Evolutionary conservation across 805 yeast genomes (phyloP).

Genomic region (Monosporozyma unispora): DNA sequence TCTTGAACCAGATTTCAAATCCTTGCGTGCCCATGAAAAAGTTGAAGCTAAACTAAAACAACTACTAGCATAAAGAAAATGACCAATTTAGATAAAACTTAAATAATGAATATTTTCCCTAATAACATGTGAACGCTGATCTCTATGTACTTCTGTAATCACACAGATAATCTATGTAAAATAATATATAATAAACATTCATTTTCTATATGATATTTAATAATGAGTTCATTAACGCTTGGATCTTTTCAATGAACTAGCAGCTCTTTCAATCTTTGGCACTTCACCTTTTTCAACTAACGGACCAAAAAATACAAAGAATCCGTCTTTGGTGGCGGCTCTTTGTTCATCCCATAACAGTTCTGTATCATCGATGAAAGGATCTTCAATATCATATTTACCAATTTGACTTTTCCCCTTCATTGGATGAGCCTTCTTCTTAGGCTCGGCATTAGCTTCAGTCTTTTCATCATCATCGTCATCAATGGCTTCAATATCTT

Average conservation of each 20-base stretch:
- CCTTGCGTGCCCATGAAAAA: background rate
- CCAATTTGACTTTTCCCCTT: slow-evolving; percentile 70
- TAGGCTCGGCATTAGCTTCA: slow-evolving; percentile 16
- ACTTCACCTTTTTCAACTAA: slow-evolving; percentile 53
- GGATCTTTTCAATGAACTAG: background rate
- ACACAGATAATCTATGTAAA: background rate
- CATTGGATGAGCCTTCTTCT: slow-evolving; percentile 32
- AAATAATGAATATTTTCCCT: background rate
- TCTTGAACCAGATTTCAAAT: background rate
- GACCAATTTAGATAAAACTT: background rate
- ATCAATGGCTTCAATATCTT: slow-evolving; percentile 16
- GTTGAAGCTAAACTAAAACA: background rate
- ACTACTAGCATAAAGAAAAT: background rate
- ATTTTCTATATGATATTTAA: background rate
- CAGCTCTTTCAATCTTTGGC: slow-evolving; percentile 38
- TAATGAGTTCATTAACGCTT: background rate
- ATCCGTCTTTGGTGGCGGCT: slow-evolving; percentile 88
- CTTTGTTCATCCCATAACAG: slow-evolving; percentile 88
- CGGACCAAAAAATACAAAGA: slow-evolving; percentile 92
- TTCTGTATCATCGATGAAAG: slow-evolving; percentile 94
- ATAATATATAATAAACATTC: too few relatives aligned
- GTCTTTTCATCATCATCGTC: slow-evolving; percentile 19
- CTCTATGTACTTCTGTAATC: background rate
- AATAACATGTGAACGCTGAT: background rate
- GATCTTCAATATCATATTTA: slow-evolving; percentile 86